Conservation (phyloP, 176 grass and related monocot genomes). For the Oryza officinalis region DNA sequence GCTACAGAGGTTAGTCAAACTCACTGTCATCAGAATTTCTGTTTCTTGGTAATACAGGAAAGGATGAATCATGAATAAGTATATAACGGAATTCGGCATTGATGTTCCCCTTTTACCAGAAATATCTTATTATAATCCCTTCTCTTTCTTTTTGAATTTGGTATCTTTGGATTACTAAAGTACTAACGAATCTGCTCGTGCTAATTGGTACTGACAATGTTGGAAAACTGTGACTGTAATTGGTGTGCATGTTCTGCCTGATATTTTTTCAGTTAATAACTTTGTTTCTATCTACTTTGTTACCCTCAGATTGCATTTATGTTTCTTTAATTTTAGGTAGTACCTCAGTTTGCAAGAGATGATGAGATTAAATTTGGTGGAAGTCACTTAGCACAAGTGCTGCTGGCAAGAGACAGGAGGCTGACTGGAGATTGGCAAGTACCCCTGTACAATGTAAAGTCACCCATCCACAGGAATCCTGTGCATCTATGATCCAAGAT, state of each 20-base stretch:
- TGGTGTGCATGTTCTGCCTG: background rate
- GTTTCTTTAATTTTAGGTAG: conserved; percentile 48
- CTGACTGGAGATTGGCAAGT: too few relatives aligned
- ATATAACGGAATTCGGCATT: too few relatives aligned
- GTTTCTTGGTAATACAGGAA: too few relatives aligned
- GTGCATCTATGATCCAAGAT: too few relatives aligned
- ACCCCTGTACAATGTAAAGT: too few relatives aligned
- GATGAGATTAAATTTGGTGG: conserved; percentile 58
- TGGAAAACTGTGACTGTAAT: background rate
- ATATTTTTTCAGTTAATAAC: background rate
- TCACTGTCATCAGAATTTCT: too few relatives aligned
- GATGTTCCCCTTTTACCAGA: too few relatives aligned
- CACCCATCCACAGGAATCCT: too few relatives aligned
- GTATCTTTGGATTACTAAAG: background rate
- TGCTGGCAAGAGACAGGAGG: too few relatives aligned
- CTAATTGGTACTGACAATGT: background rate
- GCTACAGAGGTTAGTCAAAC: too few relatives aligned
- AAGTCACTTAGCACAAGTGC: conserved; percentile 48
- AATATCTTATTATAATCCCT: too few relatives aligned
- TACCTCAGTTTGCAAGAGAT: conserved; percentile 62
- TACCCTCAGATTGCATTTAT: conserved; percentile 38
- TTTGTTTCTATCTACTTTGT: background rate
- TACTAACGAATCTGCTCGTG: background rate
- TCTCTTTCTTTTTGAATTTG: background rate
- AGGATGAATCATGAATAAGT: too few relatives aligned